Percentiles rank a stretch among this genome's conserved stretches.
Evolutionary conservation across 1,139 yeast genomes (phyloP).

Genomic region (Sugiyamaella japonica): DNA sequence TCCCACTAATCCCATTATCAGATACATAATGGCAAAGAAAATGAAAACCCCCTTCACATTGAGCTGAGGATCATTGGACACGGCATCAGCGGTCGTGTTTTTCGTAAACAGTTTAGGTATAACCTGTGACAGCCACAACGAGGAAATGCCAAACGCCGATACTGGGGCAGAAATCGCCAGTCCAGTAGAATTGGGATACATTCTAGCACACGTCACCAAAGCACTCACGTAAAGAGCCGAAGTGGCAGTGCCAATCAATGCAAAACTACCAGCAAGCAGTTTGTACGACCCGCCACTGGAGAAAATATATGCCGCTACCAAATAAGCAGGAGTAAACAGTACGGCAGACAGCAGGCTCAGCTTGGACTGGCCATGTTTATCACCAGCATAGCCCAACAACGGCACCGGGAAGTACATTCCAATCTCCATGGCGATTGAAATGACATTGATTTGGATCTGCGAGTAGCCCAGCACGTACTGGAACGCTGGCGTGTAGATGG

Average conservation of each 20-base stretch:
- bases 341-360: constrained; percentile 63
- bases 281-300: constrained; percentile 21
- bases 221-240: constrained; percentile 77
- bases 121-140: constrained; percentile 52
- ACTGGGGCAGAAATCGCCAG: constrained; percentile 87
- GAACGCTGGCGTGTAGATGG: constrained; percentile 74
- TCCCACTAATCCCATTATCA: constrained; percentile 33
- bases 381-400: constrained; percentile 77
- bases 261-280: constrained; percentile 39
- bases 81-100: constrained; percentile 25
- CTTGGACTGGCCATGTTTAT: constrained; percentile 78
- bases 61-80: constrained; percentile 8
- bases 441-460: constrained; percentile 71
- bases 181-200: constrained; percentile 72
- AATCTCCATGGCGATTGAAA: constrained; percentile 71
- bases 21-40: constrained; percentile 52
- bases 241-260: constrained; percentile 77
- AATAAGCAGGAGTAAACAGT: constrained; percentile 74
- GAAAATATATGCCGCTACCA: constrained; percentile 45
- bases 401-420: constrained; percentile 90
- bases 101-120: constrained; percentile 42
- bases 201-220: constrained; percentile 77
- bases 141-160: constrained; percentile 79
- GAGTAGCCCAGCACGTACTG: constrained; percentile 57
- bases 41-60: constrained; percentile 57